Evolutionary conservation across 345 rosid genomes (phyloP).

Genomic region (Dipteronia sinensis): DNA sequence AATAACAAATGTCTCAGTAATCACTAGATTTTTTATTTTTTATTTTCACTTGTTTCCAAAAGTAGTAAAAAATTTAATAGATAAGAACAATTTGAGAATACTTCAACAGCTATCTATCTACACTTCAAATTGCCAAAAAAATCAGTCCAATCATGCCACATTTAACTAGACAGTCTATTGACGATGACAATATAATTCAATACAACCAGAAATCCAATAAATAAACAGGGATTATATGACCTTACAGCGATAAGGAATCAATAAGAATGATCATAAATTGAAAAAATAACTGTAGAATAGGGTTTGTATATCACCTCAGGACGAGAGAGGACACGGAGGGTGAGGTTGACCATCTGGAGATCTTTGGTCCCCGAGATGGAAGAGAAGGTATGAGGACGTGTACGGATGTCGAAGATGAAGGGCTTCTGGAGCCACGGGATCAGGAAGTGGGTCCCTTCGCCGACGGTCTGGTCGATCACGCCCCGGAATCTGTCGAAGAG

Average conservation of each 20-base stretch:
- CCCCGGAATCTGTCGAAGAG: conserved; percentile 93
- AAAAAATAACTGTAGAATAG: neutral
- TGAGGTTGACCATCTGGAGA: conserved; percentile 98
- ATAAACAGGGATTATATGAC: no score
- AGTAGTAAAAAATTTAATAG: neutral
- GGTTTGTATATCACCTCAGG: conserved; percentile 55
- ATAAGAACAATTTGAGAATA: neutral
- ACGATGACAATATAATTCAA: no score
- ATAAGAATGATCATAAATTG: neutral
- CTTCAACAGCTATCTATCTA: neutral
- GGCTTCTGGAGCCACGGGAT: conserved; percentile 93
- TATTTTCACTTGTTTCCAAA: neutral
- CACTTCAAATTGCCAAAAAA: neutral
- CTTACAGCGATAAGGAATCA: no score
- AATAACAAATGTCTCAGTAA: neutral
- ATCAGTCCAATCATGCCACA: neutral
- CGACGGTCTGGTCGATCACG: conserved; percentile 70
- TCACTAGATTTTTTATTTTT: neutral
- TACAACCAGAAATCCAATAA: no score
- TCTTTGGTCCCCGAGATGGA: conserved; percentile 95
- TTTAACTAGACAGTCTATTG: no score
- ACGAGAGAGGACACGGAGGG: conserved; percentile 94
- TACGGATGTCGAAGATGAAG: conserved; percentile 79
- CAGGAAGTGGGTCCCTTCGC: conserved; percentile 95
- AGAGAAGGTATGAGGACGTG: conserved; percentile 93